Conservation (phyloP, 2,329 filamentous ascomycete species). For the Curvularia spicifera region DNA sequence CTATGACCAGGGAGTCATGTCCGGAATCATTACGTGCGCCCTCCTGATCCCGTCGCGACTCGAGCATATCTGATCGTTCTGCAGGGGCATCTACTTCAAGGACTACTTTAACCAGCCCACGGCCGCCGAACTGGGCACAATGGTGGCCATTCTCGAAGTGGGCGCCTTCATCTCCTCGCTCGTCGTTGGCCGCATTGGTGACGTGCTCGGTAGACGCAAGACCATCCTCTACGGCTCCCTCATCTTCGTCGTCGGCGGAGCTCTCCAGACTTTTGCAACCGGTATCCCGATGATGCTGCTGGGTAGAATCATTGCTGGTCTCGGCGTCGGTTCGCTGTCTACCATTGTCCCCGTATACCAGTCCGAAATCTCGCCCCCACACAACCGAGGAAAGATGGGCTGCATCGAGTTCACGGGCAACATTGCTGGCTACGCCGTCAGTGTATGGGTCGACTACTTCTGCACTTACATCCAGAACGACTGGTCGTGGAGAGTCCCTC, state of each 20-base stretch:
- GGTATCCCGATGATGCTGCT: conserved; percentile 86
- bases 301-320: conserved; percentile 58
- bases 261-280: conserved; percentile 79
- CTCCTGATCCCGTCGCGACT: conserved; percentile 26
- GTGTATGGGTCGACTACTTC: conserved; percentile 98
- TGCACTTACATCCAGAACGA: conserved; percentile 88
- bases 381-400: conserved; percentile 92
- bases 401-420: conserved; percentile 99
- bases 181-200: conserved; percentile 83
- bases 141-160: conserved; percentile 95
- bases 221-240: conserved; percentile 94
- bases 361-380: conserved; percentile 77
- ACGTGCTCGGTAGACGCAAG: conserved; percentile 84
- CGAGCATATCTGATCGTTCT: conserved; percentile 36
- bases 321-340: conserved; percentile 58
- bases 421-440: conserved; percentile 92
- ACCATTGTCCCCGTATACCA: conserved; percentile 62
- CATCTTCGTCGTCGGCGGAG: conserved; percentile 84
- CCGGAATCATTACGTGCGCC: conserved; percentile 71
- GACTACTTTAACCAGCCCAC: conserved; percentile 92
- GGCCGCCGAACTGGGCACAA: conserved; percentile 87
- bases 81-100: conserved; percentile 83
- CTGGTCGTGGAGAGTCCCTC: conserved; percentile 86
- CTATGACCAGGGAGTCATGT: conserved; percentile 92
- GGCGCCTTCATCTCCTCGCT: conserved; percentile 92